Evolutionary conservation across 768 basidiomycete genomes (phyloP), one percentile per base, ranked within the genome.

Genomic region (Termitomyces sp.): DNA sequence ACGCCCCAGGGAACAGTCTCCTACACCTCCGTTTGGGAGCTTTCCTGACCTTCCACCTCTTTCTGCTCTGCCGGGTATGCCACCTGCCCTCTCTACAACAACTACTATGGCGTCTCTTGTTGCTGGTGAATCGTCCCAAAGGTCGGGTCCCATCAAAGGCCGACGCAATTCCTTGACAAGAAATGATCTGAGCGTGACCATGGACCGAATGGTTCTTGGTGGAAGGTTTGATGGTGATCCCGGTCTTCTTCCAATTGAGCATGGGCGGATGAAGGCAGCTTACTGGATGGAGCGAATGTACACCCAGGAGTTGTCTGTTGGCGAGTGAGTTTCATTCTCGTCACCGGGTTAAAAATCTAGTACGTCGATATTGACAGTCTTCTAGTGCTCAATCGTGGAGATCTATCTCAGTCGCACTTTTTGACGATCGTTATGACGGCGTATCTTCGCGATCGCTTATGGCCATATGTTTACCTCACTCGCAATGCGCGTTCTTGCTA

Each of bases 251-350:
- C 74, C 80, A 0, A 74, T 77, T 20, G 84, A 87, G 58, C 79
- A 87, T 65, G 83, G 82, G 6, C 78, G 85, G 59, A 87, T 90
- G 84, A 84, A 82, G 54, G 81, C 88, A 1, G 77, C 84, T 0
- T 88, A 84, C 66, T 93, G 91, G 90, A 82, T 87, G 71, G 84
- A 91, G 63, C 78, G 72, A 53, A 62, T 93, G 16, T 70, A 77
- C 55, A 75, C 79, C 15, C 77, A 80, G 55, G 73, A 80, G n/a
- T 74, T 85, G 18, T 63, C 76, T 0, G 68, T 72, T 49, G 66
- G 66, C 46, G 80, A 83, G 91, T 91, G 67, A 74, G 83, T 65
- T 70, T 54, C 30, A 27, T 58, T 15, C 13, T 60, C 15, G 22
- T 61, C 22, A 39, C 33, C 39, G 54, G 22, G 31, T 30, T 47